A percentile compares a stretch with the other conserved stretches of the same genome.
Evolutionary conservation across 176 grass and related monocot genomes (phyloP).

Genomic region (Eragrostis nindensis): DNA sequence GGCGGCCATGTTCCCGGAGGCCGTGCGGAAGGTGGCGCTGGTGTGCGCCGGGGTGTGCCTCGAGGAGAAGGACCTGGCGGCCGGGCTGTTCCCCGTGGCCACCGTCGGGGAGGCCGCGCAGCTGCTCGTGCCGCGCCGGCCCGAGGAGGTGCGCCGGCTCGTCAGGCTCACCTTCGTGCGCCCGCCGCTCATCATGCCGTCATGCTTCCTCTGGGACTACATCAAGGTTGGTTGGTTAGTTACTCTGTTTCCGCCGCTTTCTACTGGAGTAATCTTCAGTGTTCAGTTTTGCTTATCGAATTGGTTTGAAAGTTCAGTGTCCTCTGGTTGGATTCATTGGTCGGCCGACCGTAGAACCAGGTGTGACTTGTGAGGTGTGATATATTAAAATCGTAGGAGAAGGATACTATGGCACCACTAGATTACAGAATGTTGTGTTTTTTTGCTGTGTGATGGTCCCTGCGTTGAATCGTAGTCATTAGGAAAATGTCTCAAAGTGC

Average conservation of each 20-base stretch:
- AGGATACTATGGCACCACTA: conserved; percentile 12
- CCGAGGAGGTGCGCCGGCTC: conserved; percentile 75
- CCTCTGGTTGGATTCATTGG: neutral
- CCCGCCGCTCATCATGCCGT: conserved; percentile 78
- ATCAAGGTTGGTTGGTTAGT: conserved; percentile 55
- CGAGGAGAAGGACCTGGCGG: conserved; percentile 75
- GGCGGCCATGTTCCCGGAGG: conserved; percentile 64
- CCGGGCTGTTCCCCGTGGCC: conserved; percentile 75
- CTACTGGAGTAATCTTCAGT: neutral
- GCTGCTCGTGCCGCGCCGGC: conserved; percentile 72
- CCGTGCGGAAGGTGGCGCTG: conserved; percentile 55
- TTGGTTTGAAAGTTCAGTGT: neutral
- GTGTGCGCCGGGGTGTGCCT: conserved; percentile 84
- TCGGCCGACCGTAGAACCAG: neutral
- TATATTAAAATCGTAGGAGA: neutral
- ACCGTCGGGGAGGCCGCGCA: conserved; percentile 55
- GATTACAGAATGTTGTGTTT: conserved; percentile 23
- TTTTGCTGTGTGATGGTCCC: neutral
- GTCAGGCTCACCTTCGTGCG: conserved; percentile 77
- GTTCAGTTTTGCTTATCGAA: neutral
- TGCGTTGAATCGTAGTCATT: neutral
- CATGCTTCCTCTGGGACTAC: conserved; percentile 91
- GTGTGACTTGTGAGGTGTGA: neutral
- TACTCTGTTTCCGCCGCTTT: neutral
- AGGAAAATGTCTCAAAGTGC: neutral